Base-by-base conservation (phyloP, 805 yeast species). In the Spathaspora girioi region DNA sequence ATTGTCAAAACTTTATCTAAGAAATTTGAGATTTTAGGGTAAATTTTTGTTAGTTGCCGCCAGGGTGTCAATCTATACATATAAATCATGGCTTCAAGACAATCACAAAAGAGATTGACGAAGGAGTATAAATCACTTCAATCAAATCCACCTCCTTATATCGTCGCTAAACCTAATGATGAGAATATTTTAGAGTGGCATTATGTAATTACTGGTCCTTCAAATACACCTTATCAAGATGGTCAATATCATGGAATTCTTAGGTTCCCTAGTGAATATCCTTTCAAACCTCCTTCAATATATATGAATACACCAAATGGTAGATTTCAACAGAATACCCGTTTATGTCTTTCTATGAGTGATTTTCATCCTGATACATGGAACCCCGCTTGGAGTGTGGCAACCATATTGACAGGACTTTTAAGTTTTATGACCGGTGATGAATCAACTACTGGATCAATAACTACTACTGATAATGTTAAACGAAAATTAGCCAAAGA, bases 311-410 rank as follows among this genome's bases (percentile, higher is more conserved):
- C 97, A 0, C 97, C 97, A 5, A 87, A 85, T 59, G 97, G 97
- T 3, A 76, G 97, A 47, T 92, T 92, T 65, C 81, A 83, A 52
- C 80, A 90, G 51, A 89, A 89, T 65, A 84, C 90, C 3, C 74
- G 97, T 46, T 76, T 92, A 26, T 92, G 98, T 69, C 73, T 92
- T 46, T 84, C 92, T n/a, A 91, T 92, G 86, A 86, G 96, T 61
- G 97, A 92, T 69, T 92, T 83, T 67, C 98, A 92, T 60, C 97
- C 97, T 2, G 94, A 91, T 66, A 74, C 87, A 1, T 92, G 98
- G 98, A 91, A 92, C 66, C 97, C 98, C 1, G 90, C 96, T 6
- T 92, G 97, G 97, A 83, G 91, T 44, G 97, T 92, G 23, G 76
- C 89, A 32, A 91, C 97, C 0, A 92, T 92, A 18, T 75, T 92